Conservation (phyloP, 2,329 filamentous ascomycete species). For the Botrytis aclada region DNA sequence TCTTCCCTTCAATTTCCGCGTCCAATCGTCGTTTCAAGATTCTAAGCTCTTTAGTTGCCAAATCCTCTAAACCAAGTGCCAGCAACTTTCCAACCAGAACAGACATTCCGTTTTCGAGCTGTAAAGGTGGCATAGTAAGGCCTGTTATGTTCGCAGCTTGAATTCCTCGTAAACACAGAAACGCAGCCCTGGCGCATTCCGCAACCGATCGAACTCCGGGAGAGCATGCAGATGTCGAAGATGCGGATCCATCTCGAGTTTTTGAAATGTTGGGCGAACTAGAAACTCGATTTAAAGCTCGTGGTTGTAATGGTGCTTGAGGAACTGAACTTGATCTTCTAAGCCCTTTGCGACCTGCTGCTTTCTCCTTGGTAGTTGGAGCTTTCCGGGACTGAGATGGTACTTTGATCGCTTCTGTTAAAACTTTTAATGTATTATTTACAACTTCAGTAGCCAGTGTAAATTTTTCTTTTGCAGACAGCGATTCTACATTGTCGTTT, state of each 20-base stretch:
- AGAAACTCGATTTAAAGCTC: conserved; percentile 57
- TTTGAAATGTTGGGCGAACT: conserved; percentile 56
- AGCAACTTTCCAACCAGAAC: conserved; percentile 66
- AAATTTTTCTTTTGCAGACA: conserved; percentile 59
- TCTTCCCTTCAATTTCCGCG: conserved; percentile 33
- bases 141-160: conserved; percentile 50
- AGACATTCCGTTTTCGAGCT: conserved; percentile 72
- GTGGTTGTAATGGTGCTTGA: conserved; percentile 59
- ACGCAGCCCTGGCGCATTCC: conserved; percentile 68
- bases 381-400: conserved; percentile 26
- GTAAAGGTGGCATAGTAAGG: conserved; percentile 57
- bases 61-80: conserved; percentile 60
- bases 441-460: conserved; percentile 70
- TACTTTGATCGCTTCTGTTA: conserved; percentile 63
- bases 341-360: conserved; percentile 43
- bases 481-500: conserved; percentile 38
- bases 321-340: conserved; percentile 56
- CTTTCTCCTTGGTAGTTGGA: conserved; percentile 40
- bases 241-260: conserved; percentile 40
- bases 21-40: conserved; percentile 64
- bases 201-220: conserved; percentile 39
- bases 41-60: conserved; percentile 66
- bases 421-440: conserved; percentile 65
- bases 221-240: conserved; percentile 36
- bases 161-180: conserved; percentile 59